phyloP scores from a whole-genome alignment of 164 flowering plant species.

The Nymphaea colorata region DNA sequence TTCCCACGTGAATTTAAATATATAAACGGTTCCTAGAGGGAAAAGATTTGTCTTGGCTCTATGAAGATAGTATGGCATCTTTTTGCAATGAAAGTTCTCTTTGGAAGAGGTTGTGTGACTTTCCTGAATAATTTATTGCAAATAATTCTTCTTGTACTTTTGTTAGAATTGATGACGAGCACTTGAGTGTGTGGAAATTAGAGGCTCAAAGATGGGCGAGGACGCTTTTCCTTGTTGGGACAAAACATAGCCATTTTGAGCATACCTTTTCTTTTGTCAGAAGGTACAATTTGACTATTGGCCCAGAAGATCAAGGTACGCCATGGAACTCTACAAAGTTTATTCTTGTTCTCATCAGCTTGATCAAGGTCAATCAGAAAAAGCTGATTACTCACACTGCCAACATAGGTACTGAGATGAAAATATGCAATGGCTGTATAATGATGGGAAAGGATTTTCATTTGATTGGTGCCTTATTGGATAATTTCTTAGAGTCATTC shows the following conservation, averaged over 20 bases:
- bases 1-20: conserved; percentile 73
- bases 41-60: conserved; percentile 31
- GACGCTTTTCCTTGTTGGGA: conserved; percentile 47
- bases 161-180: conserved; percentile 61
- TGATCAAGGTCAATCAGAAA: conserved; percentile 45
- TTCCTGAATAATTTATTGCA: conserved; percentile 32
- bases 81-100: conserved; percentile 12
- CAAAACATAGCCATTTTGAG: conserved; percentile 36
- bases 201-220: conserved; percentile 80
- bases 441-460: conserved; percentile 9
- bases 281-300: conserved; percentile 26
- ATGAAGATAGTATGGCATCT: conserved; percentile 9
- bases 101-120: conserved; percentile 32
- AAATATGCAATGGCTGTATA: conserved; percentile 8
- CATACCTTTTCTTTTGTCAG: conserved; percentile 48
- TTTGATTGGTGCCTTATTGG: conserved; percentile 12
- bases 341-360: conserved; percentile 41
- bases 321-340: conserved; percentile 40
- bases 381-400: conserved; percentile 13
- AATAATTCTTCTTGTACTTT: conserved; percentile 6
- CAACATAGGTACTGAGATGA: conserved; percentile 14
- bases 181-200: conserved; percentile 49
- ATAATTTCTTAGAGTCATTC: conserved; percentile 30
- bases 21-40: conserved; percentile 38
- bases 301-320: conserved; percentile 11